phyloP scores from a whole-genome alignment of 306 rosid genomes.

The Argentina anserina region DNA sequence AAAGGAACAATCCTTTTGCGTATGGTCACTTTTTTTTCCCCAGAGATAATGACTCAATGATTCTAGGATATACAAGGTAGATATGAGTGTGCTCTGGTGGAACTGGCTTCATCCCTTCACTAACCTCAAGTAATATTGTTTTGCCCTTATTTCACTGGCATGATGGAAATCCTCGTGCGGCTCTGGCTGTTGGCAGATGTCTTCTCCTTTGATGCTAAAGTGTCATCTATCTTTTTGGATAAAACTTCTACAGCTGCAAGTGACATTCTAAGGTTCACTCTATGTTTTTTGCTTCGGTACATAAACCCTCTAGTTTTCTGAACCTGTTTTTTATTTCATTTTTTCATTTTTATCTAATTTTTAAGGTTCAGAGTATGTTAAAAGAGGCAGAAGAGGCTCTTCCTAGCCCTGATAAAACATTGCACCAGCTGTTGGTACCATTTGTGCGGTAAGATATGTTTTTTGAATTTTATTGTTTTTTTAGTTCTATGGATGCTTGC shows the following conservation, averaged over 20 bases:
- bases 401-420: conserved; percentile 91
- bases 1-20: conserved; percentile 60
- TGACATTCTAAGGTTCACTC: conserved; percentile 64
- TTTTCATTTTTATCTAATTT: conserved; percentile 13
- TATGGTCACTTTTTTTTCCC: conserved; percentile 66
- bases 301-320: conserved; percentile 19
- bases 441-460: conserved; percentile 63
- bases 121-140: conserved; percentile 77
- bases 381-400: conserved; percentile 65
- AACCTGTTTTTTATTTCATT: conserved; percentile 19
- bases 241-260: conserved; percentile 68
- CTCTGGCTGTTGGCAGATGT: conserved; percentile 78
- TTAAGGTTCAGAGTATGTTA: conserved; percentile 48
- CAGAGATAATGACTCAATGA: conserved; percentile 69
- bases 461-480: background rate
- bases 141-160: conserved; percentile 72
- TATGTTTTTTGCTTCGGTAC: conserved; percentile 21
- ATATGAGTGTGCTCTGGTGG: conserved; percentile 64
- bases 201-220: conserved; percentile 47
- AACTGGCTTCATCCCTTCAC: conserved; percentile 75
- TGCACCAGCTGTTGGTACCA: conserved; percentile 85
- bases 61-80: conserved; percentile 53
- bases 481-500: background rate
- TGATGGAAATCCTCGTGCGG: conserved; percentile 77
- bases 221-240: conserved; percentile 45